Evolutionary conservation across 83 land plant species (phyloP).

Genomic region (Thuja plicata): DNA sequence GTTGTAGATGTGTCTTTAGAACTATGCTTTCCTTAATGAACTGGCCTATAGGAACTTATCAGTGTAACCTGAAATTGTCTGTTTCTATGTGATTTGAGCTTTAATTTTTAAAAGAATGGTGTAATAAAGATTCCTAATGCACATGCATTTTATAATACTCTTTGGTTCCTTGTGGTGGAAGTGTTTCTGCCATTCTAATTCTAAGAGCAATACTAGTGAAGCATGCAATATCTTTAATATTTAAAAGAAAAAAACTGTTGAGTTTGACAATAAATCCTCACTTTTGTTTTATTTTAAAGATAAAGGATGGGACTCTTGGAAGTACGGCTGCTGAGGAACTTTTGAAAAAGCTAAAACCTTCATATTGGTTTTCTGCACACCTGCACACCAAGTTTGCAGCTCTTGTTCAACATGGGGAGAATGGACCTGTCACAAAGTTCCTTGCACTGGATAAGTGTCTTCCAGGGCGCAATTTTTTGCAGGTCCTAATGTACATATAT

Average conservation of each 20-base stretch:
- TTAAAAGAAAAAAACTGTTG: background rate
- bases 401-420: slow-evolving; percentile 69
- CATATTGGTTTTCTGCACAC: slow-evolving; percentile 97
- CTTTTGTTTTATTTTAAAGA: slow-evolving; percentile 17
- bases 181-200: slow-evolving; percentile 4
- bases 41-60: too few relatives aligned
- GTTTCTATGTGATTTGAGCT: background rate
- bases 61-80: background rate
- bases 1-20: background rate
- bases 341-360: slow-evolving; percentile 74
- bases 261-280: background rate
- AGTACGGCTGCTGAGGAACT: slow-evolving; percentile 75
- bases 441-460: slow-evolving; percentile 95
- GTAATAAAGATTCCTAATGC: background rate
- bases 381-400: slow-evolving; percentile 93
- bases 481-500: slow-evolving; percentile 38
- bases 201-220: background rate
- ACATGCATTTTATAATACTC: background rate
- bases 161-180: background rate
- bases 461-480: slow-evolving; percentile 75
- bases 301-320: slow-evolving; percentile 56
- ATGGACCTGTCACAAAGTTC: slow-evolving; percentile 73
- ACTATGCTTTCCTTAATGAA: background rate
- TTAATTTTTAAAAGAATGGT: background rate
- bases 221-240: background rate